Percentiles rank a stretch among this genome's conserved stretches.
Evolutionary conservation across 192 early-diverging fungal species (phyloP).

Genomic region (Haplosporangium gracile): DNA sequence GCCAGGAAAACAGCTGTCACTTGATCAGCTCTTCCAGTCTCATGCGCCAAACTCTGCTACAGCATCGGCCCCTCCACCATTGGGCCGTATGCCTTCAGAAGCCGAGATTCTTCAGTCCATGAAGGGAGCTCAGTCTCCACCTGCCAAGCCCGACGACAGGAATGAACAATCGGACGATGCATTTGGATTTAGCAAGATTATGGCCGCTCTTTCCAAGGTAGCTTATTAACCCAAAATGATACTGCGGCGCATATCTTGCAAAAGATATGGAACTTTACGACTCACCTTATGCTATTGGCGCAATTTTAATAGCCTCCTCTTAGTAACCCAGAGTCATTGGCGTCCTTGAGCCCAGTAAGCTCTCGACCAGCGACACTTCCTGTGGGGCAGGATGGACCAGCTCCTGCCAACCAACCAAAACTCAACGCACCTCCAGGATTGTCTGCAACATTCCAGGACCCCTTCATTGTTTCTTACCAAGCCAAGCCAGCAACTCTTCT

Average conservation of each 20-base stretch:
- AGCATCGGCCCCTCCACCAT: slow-evolving; percentile 15
- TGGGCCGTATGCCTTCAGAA: slow-evolving; percentile 65
- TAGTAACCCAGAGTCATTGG: background rate
- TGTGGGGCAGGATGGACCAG: background rate
- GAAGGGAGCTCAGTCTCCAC: slow-evolving; percentile 42
- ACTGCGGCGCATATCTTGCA: background rate
- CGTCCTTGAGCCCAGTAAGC: background rate
- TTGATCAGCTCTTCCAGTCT: slow-evolving; percentile 67
- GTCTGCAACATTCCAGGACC: slow-evolving; percentile 24
- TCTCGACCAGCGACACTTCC: background rate
- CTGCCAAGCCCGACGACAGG: slow-evolving; percentile 11
- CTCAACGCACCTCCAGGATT: background rate
- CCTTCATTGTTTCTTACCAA: slow-evolving; percentile 37
- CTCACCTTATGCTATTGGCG: background rate
- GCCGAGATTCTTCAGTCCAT: slow-evolving; percentile 66
- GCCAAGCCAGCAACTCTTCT: slow-evolving; percentile 13
- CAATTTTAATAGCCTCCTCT: slow-evolving; percentile 28
- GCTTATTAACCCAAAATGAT: background rate
- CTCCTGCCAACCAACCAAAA: background rate
- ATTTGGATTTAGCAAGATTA: slow-evolving; percentile 66
- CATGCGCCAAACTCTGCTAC: slow-evolving; percentile 45
- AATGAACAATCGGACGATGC: slow-evolving; percentile 57
- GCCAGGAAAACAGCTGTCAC: slow-evolving; percentile 52
- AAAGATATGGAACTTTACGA: background rate
- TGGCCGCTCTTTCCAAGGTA: slow-evolving; percentile 67